A percentile compares a stretch with the other conserved stretches of the same genome.
Conservation (phyloP, 2,329 filamentous ascomycete genomes). For the Hypocreales sp. region DNA sequence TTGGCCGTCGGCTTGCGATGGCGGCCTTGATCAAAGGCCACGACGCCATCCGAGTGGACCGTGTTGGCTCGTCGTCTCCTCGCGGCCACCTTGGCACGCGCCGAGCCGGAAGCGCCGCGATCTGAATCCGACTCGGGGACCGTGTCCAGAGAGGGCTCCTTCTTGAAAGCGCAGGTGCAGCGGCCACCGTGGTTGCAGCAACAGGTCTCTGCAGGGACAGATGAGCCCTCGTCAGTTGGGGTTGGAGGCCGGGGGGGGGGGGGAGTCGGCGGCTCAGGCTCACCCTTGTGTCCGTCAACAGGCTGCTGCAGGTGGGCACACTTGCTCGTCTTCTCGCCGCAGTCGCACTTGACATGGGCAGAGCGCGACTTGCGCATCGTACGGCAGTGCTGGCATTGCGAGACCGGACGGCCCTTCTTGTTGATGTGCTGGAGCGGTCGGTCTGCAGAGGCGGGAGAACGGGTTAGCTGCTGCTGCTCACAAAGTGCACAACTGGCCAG, state of each 20-base stretch:
- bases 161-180: constrained; percentile 50
- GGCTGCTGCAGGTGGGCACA: constrained; percentile 44
- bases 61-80: constrained; percentile 45
- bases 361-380: constrained; percentile 90
- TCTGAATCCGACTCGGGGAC: constrained; percentile 50
- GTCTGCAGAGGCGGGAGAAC: constrained; percentile 45
- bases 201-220: constrained; percentile 37
- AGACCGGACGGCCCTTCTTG: constrained; percentile 93
- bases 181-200: constrained; percentile 55
- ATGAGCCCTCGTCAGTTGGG: too few relatives aligned
- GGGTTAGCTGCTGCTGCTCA: too few relatives aligned
- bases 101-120: constrained; percentile 24
- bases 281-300: constrained; percentile 43
- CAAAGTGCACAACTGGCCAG: too few relatives aligned
- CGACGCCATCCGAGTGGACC: constrained; percentile 41
- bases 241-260: too few relatives aligned
- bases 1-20: constrained; percentile 48
- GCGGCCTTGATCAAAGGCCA: constrained; percentile 47
- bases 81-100: constrained; percentile 25
- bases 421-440: constrained; percentile 88
- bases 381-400: constrained; percentile 95
- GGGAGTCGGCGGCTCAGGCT: constrained; percentile 17
- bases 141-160: constrained; percentile 42
- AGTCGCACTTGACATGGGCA: constrained; percentile 92
- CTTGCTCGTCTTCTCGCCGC: constrained; percentile 76